These are phyloP conservation scores for Eucalyptus albens DNA, from an alignment of 345 rosid genomes.

Conservation along the genomic window DNA sequence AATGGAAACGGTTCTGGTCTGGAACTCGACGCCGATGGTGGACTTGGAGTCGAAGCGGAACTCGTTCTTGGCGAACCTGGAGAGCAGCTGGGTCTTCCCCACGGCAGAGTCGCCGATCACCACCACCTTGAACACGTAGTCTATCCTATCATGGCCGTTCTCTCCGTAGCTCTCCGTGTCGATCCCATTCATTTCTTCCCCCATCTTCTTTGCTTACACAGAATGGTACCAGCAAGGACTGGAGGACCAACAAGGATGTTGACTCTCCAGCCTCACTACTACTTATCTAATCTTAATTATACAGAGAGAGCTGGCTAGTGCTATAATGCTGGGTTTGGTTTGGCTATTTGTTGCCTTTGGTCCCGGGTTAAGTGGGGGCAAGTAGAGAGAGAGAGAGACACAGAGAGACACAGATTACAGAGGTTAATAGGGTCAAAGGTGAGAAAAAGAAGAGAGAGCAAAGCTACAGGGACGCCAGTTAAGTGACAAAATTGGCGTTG, in stretches of 20 bases:
- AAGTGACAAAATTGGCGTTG: background rate
- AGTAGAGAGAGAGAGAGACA: background rate
- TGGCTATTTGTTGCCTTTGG: background rate
- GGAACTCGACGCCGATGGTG: background rate
- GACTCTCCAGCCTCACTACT: background rate
- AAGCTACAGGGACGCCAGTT: background rate
- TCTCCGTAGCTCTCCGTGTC: background rate
- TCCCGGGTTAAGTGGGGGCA: background rate
- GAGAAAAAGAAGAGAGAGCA: background rate
- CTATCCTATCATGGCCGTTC: background rate
- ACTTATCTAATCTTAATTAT: background rate
- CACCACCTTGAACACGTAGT: background rate
- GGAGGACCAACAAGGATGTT: background rate
- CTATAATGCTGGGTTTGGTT: background rate
- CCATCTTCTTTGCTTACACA: background rate
- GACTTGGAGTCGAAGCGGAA: background rate
- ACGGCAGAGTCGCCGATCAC: background rate
- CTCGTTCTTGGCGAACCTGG: background rate
- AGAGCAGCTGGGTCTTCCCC: background rate
- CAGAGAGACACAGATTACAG: background rate
- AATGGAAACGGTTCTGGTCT: conserved; percentile 35
- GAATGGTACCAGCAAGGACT: background rate
- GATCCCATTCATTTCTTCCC: background rate
- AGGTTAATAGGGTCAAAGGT: background rate
- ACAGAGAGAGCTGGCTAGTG: background rate